phyloP scores from a whole-genome alignment of 176 grass and related monocot genomes.

The Panicum miliaceum region DNA sequence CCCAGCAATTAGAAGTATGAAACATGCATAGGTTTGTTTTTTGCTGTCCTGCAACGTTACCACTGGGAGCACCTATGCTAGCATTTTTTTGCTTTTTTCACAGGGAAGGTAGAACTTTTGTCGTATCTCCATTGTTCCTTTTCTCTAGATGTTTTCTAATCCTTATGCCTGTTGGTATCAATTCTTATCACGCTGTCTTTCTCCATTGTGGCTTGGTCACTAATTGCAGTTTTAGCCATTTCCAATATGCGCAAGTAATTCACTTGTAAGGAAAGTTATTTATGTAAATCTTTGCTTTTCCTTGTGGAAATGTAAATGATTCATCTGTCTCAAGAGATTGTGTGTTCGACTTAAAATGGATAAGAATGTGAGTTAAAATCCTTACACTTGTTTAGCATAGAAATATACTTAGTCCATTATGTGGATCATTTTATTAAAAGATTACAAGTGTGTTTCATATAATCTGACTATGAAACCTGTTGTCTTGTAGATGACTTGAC shows the following conservation, averaged over 20 bases:
- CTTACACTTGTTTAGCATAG: not conserved
- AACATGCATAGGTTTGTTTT: not conserved
- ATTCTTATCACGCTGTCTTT: not conserved
- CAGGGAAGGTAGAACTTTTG: not conserved
- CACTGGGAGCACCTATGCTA: not conserved
- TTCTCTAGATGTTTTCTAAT: conserved; percentile 3
- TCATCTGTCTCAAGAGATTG: not conserved
- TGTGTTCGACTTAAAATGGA: not conserved
- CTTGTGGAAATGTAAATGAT: not conserved
- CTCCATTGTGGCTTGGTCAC: not conserved
- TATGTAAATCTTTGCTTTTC: conserved; percentile 22
- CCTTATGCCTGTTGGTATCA: not conserved
- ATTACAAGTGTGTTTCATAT: not conserved
- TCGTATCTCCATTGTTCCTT: not conserved
- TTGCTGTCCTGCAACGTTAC: not conserved
- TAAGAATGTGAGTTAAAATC: not conserved
- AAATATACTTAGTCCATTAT: not conserved
- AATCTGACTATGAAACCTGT: conserved; percentile 25
- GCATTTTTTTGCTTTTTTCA: not conserved
- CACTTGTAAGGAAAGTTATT: conserved; percentile 10
- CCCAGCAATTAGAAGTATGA: not conserved
- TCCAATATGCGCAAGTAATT: not conserved
- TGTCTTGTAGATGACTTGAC: conserved; percentile 29
- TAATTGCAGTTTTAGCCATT: not conserved
- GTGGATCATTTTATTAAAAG: not conserved